Base-by-base conservation (phyloP, 2,329 filamentous ascomycete species). In the Phyllosticta citrichinensis region DNA sequence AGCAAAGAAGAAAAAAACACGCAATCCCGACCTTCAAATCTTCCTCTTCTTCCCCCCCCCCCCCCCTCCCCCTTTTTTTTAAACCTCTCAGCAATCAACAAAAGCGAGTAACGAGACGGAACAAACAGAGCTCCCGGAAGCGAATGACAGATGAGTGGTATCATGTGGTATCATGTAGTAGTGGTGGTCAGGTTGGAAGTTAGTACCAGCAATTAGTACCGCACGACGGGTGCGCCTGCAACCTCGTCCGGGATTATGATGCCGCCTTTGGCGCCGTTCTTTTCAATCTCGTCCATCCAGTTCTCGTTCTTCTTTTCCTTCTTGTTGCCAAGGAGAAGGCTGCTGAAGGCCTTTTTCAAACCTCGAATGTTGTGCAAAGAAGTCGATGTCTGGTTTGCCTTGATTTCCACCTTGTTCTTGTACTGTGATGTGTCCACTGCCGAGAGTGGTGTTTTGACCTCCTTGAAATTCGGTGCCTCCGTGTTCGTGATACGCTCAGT, bases 271-370 rank as follows among this genome's bases (percentile, higher is more conserved):
- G 76, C 68, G 2, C 75, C 75, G 19, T 73, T 67, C 62, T 72
- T 73, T 56, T 75, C 72, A 22, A 77, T 65, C 61, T 71, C 69
- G 17, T 76, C 71, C 75, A 76, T 76, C 74, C 75, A 76, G 54
- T 71, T 70, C 17, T 69, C 70, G 52, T 70, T 70, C 63, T 71
- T 74, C 55, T 55, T 57, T 56, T 71, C 74, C 62, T 72, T 73
- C 61, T 71, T 74, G 3, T 54, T 54, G n/a, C 60, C 60, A 5
- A 61, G 30, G 1, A 55, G 55, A 5, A 65, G 60, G 3, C 68
- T 68, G 25, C 66, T 70, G 30, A 74, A 67, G 2, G 73, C 70
- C 58, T 69, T 72, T 63, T 67, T 72, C 35, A 74, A 56, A 2
- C 55, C 65, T 30, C 53, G 57, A 22, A 50, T 47, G 12, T 57